Evolutionary conservation across 2,329 filamentous ascomycete genomes (phyloP), one percentile per base, ranked within the genome.

Genomic region (Pyrenochaeta sp.): DNA sequence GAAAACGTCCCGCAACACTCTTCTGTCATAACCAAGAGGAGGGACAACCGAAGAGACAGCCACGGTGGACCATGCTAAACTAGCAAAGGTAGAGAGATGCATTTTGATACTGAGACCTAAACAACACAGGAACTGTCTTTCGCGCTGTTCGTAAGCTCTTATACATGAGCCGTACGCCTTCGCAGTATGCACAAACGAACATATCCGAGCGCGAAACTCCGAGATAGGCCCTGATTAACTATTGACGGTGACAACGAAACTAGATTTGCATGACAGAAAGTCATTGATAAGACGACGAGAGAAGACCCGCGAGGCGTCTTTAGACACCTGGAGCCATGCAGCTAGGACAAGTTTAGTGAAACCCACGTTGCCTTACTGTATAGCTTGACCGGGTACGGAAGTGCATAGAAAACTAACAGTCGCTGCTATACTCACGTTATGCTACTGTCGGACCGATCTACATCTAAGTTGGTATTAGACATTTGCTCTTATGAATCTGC

Each of bases 21-120:
- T 66, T 56, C 64, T 30, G 28, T 68, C 66, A 27, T 71, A 67
- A 15, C 66, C 67, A 9, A 72, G 60, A 15, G 62, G 66, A 34
- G 63, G 61, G 3, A 68, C 36, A 15, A 56, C 55, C n/a, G 66
- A 60, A 50, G 52, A 56, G 30, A 47, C 25, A 13, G 15, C 36
- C 10, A 39, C 36, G 13, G 13, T 39, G 36, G 39, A 34, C 37
- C 28, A 50, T 24, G 27, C 50, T 42, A 47, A 45, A 25, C 5
- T 48, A 30, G 53, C 3, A 19, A 55, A 40, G 3, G 19, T n/a
- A 45, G 28, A 50, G 50, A 53, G 4, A 25, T 51, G 40, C 47
- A 52, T 50, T n/a, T 54, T 55, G 36, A 5, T 13, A 15, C 36
- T 19, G 10, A 15, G 10, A 15, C 12, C 32, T 39, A 19, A 3